These are phyloP conservation scores for Effrenium voratum DNA, from an alignment of 73 alveolate species.

Conservation along the genomic window DNA sequence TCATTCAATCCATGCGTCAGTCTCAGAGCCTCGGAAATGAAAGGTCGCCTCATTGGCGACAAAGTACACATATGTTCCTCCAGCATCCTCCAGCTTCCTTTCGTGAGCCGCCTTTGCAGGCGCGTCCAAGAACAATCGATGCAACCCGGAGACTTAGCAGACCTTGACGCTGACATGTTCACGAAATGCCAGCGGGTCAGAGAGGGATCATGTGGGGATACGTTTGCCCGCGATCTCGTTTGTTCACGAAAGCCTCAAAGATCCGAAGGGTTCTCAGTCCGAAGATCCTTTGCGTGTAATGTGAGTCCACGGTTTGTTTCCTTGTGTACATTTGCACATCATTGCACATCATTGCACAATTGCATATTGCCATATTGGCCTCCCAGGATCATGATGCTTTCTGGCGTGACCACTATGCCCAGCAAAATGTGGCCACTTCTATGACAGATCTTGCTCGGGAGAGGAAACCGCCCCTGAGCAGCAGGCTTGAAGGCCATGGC, in stretches of 20 bases:
- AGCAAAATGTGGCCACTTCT: slow-evolving; percentile 71
- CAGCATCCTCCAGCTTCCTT: neutral
- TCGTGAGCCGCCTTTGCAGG: neutral
- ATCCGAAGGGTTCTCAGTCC: neutral
- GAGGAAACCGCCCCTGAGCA: slow-evolving; percentile 30
- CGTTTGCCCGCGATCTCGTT: neutral
- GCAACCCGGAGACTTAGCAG: slow-evolving; percentile 41
- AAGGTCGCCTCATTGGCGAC: neutral
- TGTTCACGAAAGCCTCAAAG: neutral
- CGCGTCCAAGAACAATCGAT: slow-evolving; percentile 5
- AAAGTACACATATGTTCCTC: neutral
- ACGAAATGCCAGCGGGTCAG: neutral
- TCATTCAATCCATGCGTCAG: neutral
- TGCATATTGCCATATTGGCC: neutral
- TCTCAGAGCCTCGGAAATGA: neutral
- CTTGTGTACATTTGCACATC: neutral
- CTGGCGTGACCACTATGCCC: slow-evolving; percentile 87
- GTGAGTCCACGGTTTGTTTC: neutral
- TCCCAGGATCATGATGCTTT: slow-evolving; percentile 37
- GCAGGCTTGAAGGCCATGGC: no score
- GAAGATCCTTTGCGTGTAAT: neutral
- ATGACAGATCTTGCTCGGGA: slow-evolving; percentile 61
- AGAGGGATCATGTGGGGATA: no score
- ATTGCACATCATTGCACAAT: neutral
- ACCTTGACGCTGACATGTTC: neutral